A percentile compares a stretch with the other conserved stretches of the same genome.
Evolutionary conservation across 768 basidiomycete species (phyloP).

Genomic region (Holtermannia corniformis): DNA sequence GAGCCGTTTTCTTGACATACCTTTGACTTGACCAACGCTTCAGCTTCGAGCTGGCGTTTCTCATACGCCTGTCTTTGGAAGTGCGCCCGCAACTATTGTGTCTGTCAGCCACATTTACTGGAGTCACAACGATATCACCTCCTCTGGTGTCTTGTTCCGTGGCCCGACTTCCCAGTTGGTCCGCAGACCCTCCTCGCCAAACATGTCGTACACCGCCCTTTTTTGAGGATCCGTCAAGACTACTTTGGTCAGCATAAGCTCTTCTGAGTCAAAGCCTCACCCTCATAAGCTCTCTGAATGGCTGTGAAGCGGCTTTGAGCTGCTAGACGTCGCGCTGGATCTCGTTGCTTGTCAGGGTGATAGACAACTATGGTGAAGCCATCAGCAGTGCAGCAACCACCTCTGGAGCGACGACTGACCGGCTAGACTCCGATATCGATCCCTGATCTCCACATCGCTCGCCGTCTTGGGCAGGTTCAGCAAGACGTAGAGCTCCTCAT

Average conservation of each 20-base stretch:
- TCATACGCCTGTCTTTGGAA: conserved; percentile 34
- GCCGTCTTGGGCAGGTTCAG: conserved; percentile 62
- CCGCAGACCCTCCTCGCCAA: conserved; percentile 50
- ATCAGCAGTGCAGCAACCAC: background rate
- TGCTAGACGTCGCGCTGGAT: conserved; percentile 49
- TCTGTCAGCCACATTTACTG: background rate
- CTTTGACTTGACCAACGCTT: conserved; percentile 38
- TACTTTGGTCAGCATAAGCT: background rate
- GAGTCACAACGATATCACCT: conserved; percentile 19
- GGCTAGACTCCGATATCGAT: conserved; percentile 61
- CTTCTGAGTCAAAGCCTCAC: background rate
- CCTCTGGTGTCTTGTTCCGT: conserved; percentile 37
- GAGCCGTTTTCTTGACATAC: background rate
- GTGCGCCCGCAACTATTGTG: conserved; percentile 20
- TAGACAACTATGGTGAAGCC: conserved; percentile 56
- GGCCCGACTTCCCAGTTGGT: conserved; percentile 42
- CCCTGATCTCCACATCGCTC: conserved; percentile 60
- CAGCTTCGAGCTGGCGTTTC: conserved; percentile 25
- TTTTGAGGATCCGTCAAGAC: conserved; percentile 55
- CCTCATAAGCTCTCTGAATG: conserved; percentile 73
- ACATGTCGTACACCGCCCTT: conserved; percentile 62
- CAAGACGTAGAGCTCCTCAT: conserved; percentile 47
- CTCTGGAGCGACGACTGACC: background rate
- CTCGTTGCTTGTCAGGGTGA: conserved; percentile 74
- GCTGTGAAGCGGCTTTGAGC: conserved; percentile 63